Conservation (phyloP, 805 yeast species). For the Pichia paraexigua region DNA sequence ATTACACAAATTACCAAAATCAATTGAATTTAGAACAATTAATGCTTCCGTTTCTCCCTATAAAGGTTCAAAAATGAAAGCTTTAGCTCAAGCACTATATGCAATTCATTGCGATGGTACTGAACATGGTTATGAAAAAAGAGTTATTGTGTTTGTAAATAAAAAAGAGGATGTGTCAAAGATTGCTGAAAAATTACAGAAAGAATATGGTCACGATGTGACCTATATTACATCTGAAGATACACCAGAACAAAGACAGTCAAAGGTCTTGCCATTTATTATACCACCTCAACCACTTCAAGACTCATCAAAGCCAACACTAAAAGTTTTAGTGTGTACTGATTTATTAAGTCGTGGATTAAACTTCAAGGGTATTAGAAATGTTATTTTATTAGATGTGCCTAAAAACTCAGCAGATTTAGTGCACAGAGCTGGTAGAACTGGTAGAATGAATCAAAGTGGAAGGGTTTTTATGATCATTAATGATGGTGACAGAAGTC, state of each 20-base stretch:
- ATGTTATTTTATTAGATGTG: constrained; percentile 75
- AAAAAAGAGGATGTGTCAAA: constrained; percentile 54
- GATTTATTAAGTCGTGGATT: constrained; percentile 88
- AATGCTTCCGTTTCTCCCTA: constrained; percentile 76
- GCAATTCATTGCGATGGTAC: constrained; percentile 80
- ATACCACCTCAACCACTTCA: constrained; percentile 44
- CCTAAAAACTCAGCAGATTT: constrained; percentile 82
- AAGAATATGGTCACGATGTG: constrained; percentile 49
- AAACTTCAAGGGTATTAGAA: constrained; percentile 74
- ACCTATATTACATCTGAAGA: constrained; percentile 63
- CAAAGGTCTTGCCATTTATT: constrained; percentile 54
- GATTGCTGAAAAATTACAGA: constrained; percentile 46
- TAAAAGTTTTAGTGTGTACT: constrained; percentile 76
- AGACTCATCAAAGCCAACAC: constrained; percentile 23
- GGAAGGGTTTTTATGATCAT: constrained; percentile 84
- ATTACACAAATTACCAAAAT: constrained; percentile 75
- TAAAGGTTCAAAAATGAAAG: constrained; percentile 74
- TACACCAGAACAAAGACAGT: constrained; percentile 48
- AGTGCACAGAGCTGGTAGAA: constrained; percentile 88
- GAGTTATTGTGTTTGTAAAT: constrained; percentile 82
- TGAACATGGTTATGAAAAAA: constrained; percentile 65
- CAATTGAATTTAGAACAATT: constrained; percentile 62
- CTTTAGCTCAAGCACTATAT: constrained; percentile 80
- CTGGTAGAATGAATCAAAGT: constrained; percentile 83
- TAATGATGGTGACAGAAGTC: constrained; percentile 57